phyloP scores from a whole-genome alignment of 1,284 basidiomycete species.

The Cutaneotrichosporon mucoides region DNA sequence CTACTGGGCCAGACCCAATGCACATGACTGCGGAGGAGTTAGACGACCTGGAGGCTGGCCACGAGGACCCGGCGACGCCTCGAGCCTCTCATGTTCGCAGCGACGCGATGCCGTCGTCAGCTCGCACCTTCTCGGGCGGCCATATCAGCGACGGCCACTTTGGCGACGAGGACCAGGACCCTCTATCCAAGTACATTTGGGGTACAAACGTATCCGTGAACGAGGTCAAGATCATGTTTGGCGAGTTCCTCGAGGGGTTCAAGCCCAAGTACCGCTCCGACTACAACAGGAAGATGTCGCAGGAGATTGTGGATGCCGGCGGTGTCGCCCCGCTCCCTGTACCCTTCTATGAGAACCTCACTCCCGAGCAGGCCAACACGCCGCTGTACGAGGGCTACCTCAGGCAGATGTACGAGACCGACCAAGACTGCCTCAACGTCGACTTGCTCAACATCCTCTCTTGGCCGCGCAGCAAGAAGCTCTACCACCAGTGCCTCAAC shows the following conservation, averaged over 20 bases:
- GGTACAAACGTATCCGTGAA: constrained; percentile 88
- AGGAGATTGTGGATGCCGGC: constrained; percentile 30
- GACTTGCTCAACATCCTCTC: constrained; percentile 84
- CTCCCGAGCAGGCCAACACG: constrained; percentile 65
- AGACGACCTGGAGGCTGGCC: neutral
- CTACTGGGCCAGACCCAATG: neutral
- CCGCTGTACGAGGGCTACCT: constrained; percentile 77
- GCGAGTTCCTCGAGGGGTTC: constrained; percentile 83
- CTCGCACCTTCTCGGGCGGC: constrained; percentile 16
- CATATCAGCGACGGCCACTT: constrained; percentile 48
- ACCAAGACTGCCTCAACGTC: constrained; percentile 87
- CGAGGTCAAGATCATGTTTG: constrained; percentile 87
- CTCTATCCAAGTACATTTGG: constrained; percentile 84
- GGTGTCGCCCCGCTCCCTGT: constrained; percentile 37
- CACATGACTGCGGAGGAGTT: neutral
- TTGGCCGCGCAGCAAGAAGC: constrained; percentile 77
- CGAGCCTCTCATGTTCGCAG: neutral
- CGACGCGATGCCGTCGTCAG: neutral
- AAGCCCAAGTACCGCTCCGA: constrained; percentile 85
- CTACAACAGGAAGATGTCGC: constrained; percentile 55
- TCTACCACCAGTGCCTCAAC: constrained; percentile 73
- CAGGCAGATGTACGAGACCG: constrained; percentile 79
- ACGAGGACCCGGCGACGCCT: constrained; percentile 3
- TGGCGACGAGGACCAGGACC: constrained; percentile 49
- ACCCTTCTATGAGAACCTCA: constrained; percentile 51